phyloP scores from a whole-genome alignment of 2,329 filamentous ascomycete species.

The Huntiella abstrusa region DNA sequence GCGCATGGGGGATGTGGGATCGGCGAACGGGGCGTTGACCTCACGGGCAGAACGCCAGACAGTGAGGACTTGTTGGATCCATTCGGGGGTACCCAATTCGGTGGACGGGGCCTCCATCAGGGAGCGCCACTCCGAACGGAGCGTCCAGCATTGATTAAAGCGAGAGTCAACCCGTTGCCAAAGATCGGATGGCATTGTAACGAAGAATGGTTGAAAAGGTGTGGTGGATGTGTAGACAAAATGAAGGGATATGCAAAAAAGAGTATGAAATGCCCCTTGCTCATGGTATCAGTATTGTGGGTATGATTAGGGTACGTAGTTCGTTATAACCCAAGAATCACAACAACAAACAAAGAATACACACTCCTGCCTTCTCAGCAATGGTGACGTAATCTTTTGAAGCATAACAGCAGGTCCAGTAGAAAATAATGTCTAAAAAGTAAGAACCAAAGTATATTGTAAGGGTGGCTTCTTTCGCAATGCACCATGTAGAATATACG shows the following conservation, averaged over 20 bases:
- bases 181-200: slow-evolving; percentile 9
- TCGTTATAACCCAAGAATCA: too few species aligned
- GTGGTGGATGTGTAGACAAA: background rate
- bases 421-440: too few species aligned
- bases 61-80: slow-evolving; percentile 4
- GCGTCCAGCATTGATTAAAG: slow-evolving; percentile 6
- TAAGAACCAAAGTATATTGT: too few species aligned
- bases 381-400: too few species aligned
- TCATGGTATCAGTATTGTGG: too few species aligned
- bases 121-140: slow-evolving; percentile 4
- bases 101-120: slow-evolving; percentile 6
- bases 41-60: slow-evolving; percentile 6
- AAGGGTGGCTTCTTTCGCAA: too few species aligned
- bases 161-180: slow-evolving; percentile 7
- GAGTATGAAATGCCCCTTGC: background rate
- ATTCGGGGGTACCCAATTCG: slow-evolving; percentile 2
- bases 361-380: too few species aligned
- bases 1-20: slow-evolving; percentile 21
- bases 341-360: too few species aligned
- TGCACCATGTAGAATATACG: too few species aligned
- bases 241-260: background rate
- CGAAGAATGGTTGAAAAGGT: background rate
- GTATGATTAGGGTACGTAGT: too few species aligned
- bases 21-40: slow-evolving; percentile 5
- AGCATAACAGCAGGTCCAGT: too few species aligned